Conservation (phyloP, 1,284 basidiomycete genomes). For the Leccinum cinnamomeum region DNA sequence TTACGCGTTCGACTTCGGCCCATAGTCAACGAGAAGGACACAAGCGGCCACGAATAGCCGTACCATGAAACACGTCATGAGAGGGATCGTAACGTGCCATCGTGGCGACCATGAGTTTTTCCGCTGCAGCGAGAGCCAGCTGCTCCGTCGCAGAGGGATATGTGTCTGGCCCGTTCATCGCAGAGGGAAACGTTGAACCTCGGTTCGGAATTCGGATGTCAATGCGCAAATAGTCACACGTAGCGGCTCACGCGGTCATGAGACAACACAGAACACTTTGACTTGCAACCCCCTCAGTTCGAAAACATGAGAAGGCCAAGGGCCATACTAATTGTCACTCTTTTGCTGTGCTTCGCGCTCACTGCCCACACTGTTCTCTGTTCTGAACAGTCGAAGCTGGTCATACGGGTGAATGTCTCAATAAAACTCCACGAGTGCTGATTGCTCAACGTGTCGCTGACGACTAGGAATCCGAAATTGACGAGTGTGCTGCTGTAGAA, state of each 20-base stretch:
- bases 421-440: background rate
- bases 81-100: conserved; percentile 89
- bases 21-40: conserved; percentile 4
- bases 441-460: conserved; percentile 12
- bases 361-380: conserved; percentile 21
- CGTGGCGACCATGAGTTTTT: conserved; percentile 69
- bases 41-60: conserved; percentile 21
- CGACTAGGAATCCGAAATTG: conserved; percentile 49
- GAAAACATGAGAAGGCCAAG: conserved; percentile 24
- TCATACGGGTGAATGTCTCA: conserved; percentile 31
- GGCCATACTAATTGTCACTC: conserved; percentile 37
- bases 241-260: background rate
- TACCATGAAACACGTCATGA: conserved; percentile 88
- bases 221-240: background rate
- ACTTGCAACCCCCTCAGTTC: conserved; percentile 5
- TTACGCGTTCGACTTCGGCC: conserved; percentile 75
- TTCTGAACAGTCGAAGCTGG: conserved; percentile 26
- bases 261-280: background rate
- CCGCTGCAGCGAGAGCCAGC: conserved; percentile 56
- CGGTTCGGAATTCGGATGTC: conserved; percentile 28
- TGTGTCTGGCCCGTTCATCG: background rate
- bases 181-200: background rate
- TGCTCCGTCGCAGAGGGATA: conserved; percentile 41
- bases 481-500: conserved; percentile 53
- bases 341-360: conserved; percentile 38